Evolutionary conservation across 1,284 basidiomycete species (phyloP), one percentile per base, ranked within the genome.

Genomic region (Bjerkandera adusta): DNA sequence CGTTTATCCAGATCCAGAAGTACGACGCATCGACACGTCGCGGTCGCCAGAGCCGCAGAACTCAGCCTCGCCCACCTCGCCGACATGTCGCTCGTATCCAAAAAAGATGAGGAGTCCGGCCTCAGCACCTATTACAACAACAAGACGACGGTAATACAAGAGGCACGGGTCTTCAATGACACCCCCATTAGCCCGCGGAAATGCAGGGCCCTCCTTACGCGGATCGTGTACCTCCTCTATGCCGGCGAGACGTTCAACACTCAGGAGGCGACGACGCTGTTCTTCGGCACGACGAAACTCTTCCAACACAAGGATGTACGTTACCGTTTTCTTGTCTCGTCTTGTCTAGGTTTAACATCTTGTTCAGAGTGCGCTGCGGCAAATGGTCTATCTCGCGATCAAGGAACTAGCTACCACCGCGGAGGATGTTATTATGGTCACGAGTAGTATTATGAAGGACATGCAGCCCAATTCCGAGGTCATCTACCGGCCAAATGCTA

Each of bases 341-440:
- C 10, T 29, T 30, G n/a, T 32, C 16, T 24, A 7, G 45, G 25
- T 38, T 22, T 48, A n/a, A 51, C 37, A 40, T 40, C 34, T 6
- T n/a, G 36, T 42, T 4, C 63, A 97, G 94, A 89, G 89, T 57
- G 96, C 94, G 3, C 74, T 99, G 47, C 84, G 97, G 54, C 97
- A 99, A 71, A 96, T 96, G 77, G 96, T 99, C 34, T 99, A 99
- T 72, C 80, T 99, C 49, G 91, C 95, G 43, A 97, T 99, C 76
- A 99, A 99, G 74, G 97, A 99, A 70, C 81, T 99, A 15, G 89
- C 93, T 24, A 86, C 83, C 35, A 89, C 90, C n/a, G 93, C 97
- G 15, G 93, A 99, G 69, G 97, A 99, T 75, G 92, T 98, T 30
- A 97, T 99, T 62, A 99, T 99, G 94, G 95, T 98, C 58, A 99